Conservation (phyloP, 2,329 filamentous ascomycete species). For the Pseudogymnoascus sp. region DNA sequence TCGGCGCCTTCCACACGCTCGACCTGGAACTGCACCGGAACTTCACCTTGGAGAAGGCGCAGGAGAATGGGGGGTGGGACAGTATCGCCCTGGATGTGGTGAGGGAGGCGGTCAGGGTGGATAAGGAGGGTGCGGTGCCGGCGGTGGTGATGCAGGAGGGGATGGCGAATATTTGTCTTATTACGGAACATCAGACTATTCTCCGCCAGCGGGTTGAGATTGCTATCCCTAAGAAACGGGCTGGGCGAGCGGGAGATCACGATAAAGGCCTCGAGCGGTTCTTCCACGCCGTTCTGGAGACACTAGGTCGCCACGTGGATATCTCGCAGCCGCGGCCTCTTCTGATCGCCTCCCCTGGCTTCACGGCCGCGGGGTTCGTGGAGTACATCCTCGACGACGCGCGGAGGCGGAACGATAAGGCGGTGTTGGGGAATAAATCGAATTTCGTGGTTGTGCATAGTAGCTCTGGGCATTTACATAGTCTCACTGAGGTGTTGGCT, state of each 20-base stretch:
- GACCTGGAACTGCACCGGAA: slow-evolving; percentile 82
- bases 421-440: slow-evolving; percentile 53
- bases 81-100: slow-evolving; percentile 74
- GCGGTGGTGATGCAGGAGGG: slow-evolving; percentile 93
- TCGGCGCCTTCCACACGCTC: slow-evolving; percentile 61
- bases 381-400: slow-evolving; percentile 63
- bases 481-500: slow-evolving; percentile 77
- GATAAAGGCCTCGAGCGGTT: slow-evolving; percentile 68
- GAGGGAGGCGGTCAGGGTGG: slow-evolving; percentile 68
- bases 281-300: slow-evolving; percentile 67
- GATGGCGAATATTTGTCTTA: slow-evolving; percentile 71
- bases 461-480: slow-evolving; percentile 78
- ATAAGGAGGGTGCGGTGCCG: slow-evolving; percentile 72
- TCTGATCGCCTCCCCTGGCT: slow-evolving; percentile 82
- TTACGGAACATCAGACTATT: slow-evolving; percentile 72
- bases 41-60: slow-evolving; percentile 77
- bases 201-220: slow-evolving; percentile 63
- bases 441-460: slow-evolving; percentile 70
- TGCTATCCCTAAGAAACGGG: slow-evolving; percentile 58
- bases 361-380: slow-evolving; percentile 73
- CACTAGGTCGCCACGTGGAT: slow-evolving; percentile 70
- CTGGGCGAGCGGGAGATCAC: slow-evolving; percentile 50
- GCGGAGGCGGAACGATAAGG: slow-evolving; percentile 54
- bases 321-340: slow-evolving; percentile 62
- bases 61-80: slow-evolving; percentile 64